phyloP scores from a whole-genome alignment of 495 filamentous ascomycete species.

The Aspergillus baeticus region DNA sequence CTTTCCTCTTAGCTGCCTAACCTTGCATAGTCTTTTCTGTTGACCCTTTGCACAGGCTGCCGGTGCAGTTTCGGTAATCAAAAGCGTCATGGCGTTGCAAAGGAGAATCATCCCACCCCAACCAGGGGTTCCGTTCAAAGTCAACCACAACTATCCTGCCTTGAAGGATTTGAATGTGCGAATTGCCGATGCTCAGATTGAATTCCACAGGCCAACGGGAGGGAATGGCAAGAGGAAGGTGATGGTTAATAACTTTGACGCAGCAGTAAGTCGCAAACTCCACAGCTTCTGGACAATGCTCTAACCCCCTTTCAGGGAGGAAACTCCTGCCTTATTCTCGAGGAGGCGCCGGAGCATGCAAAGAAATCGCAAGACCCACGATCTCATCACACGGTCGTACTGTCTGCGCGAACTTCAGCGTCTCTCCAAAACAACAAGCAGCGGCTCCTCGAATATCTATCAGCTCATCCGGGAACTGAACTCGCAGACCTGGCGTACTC shows the following conservation, averaged over 20 bases:
- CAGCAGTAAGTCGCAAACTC: neutral
- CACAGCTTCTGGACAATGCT: too few species aligned
- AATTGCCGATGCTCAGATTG: neutral
- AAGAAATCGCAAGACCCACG: neutral
- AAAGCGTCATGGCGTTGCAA: conserved; percentile 32
- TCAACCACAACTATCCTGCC: conserved; percentile 31
- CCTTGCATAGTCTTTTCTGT: neutral
- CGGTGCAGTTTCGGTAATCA: conserved; percentile 31
- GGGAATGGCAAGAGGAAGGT: neutral
- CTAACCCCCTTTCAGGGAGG: neutral
- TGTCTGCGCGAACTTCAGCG: conserved; percentile 23
- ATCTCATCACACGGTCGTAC: conserved; percentile 21
- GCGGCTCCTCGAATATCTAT: conserved; percentile 42
- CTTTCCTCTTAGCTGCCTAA: neutral
- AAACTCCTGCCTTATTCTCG: neutral
- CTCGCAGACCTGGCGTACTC: conserved; percentile 66
- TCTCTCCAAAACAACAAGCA: conserved; percentile 33
- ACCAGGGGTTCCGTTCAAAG: conserved; percentile 33
- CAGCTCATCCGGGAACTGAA: conserved; percentile 41
- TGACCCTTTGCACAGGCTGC: neutral
- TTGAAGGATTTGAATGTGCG: conserved; percentile 8
- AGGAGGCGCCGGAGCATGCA: neutral
- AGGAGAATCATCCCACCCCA: conserved; percentile 33
- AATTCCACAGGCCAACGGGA: neutral
- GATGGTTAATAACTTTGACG: conserved; percentile 32